Conservation (phyloP, 306 rosid genomes). For the Vicia faba region DNA sequence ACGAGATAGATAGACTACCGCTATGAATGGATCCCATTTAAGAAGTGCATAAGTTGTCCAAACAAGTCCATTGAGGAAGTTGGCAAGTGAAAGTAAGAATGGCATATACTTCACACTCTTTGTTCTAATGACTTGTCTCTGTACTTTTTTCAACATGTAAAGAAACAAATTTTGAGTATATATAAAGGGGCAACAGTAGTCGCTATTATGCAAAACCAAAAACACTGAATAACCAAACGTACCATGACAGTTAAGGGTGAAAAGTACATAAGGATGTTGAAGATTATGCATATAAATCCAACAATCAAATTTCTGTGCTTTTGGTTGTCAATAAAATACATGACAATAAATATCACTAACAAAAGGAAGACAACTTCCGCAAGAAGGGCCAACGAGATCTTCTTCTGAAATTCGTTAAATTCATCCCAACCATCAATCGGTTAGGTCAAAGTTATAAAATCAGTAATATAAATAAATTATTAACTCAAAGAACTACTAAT, state of each 20-base stretch:
- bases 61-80: constrained; percentile 54
- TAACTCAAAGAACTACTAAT: not conserved
- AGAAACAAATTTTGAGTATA: not conserved
- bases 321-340: constrained; percentile 34
- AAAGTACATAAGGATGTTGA: constrained; percentile 74
- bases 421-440: not conserved
- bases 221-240: constrained; percentile 14
- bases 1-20: constrained; percentile 47
- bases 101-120: constrained; percentile 97
- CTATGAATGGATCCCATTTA: constrained; percentile 59
- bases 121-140: constrained; percentile 64
- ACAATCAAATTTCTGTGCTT: constrained; percentile 43
- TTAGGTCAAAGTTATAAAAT: not conserved
- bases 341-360: constrained; percentile 25
- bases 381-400: constrained; percentile 42
- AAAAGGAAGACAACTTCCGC: constrained; percentile 48
- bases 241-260: constrained; percentile 92
- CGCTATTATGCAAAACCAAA: constrained; percentile 1
- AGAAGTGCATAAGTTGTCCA: constrained; percentile 68
- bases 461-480: not conserved
- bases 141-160: constrained; percentile 4
- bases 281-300: constrained; percentile 58
- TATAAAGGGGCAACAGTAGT: not conserved
- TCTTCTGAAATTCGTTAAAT: constrained; percentile 48
- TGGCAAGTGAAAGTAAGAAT: constrained; percentile 63